Evolutionary conservation across 2,329 filamentous ascomycete genomes (phyloP), one percentile per base, ranked within the genome.

Genomic region (Akanthomyces uredinophilus): DNA sequence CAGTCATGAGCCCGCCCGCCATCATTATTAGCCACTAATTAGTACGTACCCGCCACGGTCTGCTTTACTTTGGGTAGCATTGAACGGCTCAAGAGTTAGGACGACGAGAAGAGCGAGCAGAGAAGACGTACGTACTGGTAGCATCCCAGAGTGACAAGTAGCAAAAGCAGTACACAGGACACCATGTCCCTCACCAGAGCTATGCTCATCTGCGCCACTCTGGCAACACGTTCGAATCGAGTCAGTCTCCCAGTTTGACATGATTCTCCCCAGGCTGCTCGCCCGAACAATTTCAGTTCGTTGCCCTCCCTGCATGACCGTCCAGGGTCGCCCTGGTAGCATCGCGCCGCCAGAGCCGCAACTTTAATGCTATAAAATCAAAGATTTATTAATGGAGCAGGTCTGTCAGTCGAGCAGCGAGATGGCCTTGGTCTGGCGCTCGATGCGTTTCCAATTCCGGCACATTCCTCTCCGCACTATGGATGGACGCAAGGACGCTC

Each of bases 371-470:
- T 14, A 10, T 39, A 22, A 32, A 29, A 35, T 2, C 27, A 32
- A 35, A 51, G 27, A 32, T 13, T 24, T 35, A 20, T 35, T 4
- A 32, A 20, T 16, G 32, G 49, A 27, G 49, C 18, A 35, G 24
- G 22, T 10, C 24, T 49, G 24, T 49, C 22, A 27, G 24, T 32
- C 11, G 3, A 14, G 50, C 18, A n/a, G 32, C n/a, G n/a, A 8
- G 32, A 37, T 20, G 32, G 51, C 20, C 51, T 41, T 39, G 20
- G 32, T 7, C 32, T 8, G 24, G 32, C n/a, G 10, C 53, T 56
- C 41, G 53, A 46, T 24, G 22, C 32, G 41, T 56, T 56, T 56
- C 53, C 53, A 56, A 35, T 46, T 56, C 53, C 41, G 41, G 53
- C 53, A 46, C 41, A 56, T 32, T 14, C 41, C 41, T 56, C 53